These are phyloP conservation scores for Globisporangium paddicum DNA, from an alignment of 352 stramenopile species.

Conservation along the genomic window DNA sequence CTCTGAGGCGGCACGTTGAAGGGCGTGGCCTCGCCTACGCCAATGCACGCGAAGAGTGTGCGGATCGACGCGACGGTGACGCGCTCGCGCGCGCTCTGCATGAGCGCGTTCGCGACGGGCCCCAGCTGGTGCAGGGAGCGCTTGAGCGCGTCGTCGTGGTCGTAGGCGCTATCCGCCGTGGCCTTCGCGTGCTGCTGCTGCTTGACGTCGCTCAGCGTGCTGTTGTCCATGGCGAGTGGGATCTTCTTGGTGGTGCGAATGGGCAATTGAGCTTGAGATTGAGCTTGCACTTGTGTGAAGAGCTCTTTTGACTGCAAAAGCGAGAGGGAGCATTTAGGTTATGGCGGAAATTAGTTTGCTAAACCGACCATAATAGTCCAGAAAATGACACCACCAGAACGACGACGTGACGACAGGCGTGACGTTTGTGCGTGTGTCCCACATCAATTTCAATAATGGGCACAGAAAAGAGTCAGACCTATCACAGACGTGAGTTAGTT, in stretches of 20 bases:
- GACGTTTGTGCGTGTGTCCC: no score
- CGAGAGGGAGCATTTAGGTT: neutral
- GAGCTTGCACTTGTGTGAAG: neutral
- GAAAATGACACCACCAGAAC: no score
- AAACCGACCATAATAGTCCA: no score
- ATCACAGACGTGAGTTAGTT: no score
- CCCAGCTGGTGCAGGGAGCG: slow-evolving; percentile 22
- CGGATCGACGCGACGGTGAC: slow-evolving; percentile 41
- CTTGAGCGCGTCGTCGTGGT: slow-evolving; percentile 9
- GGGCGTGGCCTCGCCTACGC: slow-evolving; percentile 52
- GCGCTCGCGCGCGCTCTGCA: slow-evolving; percentile 38
- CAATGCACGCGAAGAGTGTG: slow-evolving; percentile 58
- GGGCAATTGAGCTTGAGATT: neutral
- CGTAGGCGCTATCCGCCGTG: neutral
- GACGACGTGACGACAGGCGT: no score
- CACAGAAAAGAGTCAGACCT: no score
- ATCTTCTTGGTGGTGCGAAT: neutral
- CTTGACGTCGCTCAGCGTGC: slow-evolving; percentile 9
- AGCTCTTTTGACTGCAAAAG: neutral
- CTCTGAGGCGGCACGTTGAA: slow-evolving; percentile 52
- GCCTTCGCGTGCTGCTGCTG: neutral
- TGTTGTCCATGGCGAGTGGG: slow-evolving; percentile 13
- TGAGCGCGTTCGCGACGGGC: slow-evolving; percentile 23
- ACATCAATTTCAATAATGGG: no score
- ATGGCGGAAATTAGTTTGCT: no score